Conservation (phyloP, 495 filamentous ascomycete species). For the Penicillium silybi region DNA sequence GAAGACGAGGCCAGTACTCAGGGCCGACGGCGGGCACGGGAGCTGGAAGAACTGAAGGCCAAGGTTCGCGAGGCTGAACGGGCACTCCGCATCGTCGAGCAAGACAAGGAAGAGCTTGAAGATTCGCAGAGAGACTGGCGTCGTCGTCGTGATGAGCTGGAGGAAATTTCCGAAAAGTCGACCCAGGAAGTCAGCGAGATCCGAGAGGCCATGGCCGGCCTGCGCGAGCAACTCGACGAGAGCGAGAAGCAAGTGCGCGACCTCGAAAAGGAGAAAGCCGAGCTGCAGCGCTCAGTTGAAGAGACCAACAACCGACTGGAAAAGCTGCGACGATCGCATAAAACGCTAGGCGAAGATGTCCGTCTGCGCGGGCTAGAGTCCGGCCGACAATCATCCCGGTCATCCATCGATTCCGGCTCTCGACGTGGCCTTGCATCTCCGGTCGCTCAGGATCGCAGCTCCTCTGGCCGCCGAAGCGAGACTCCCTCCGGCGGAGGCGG, state of each 20-base stretch:
- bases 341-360: constrained; percentile 44
- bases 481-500: constrained; percentile 29
- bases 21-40: constrained; percentile 69
- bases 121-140: constrained; percentile 69
- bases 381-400: constrained; percentile 53
- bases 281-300: constrained; percentile 71
- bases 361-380: constrained; percentile 39
- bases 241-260: constrained; percentile 80
- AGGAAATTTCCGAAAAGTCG: constrained; percentile 62
- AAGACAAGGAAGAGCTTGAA: constrained; percentile 68
- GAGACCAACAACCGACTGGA: constrained; percentile 73
- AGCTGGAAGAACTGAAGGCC: constrained; percentile 79
- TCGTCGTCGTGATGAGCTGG: constrained; percentile 67
- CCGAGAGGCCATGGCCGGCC: constrained; percentile 68
- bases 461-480: constrained; percentile 37
- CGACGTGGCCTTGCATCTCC: constrained; percentile 37
- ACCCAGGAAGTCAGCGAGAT: constrained; percentile 69
- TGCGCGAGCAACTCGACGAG: constrained; percentile 78
- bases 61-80: constrained; percentile 78
- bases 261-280: constrained; percentile 73
- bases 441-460: constrained; percentile 32
- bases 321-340: constrained; percentile 71
- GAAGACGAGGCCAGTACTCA: constrained; percentile 84
- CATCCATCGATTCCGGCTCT: constrained; percentile 64
- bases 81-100: constrained; percentile 60